These are phyloP conservation scores for Lasiosphaeria ovina DNA, from an alignment of 495 filamentous ascomycete genomes.

Conservation along the genomic window DNA sequence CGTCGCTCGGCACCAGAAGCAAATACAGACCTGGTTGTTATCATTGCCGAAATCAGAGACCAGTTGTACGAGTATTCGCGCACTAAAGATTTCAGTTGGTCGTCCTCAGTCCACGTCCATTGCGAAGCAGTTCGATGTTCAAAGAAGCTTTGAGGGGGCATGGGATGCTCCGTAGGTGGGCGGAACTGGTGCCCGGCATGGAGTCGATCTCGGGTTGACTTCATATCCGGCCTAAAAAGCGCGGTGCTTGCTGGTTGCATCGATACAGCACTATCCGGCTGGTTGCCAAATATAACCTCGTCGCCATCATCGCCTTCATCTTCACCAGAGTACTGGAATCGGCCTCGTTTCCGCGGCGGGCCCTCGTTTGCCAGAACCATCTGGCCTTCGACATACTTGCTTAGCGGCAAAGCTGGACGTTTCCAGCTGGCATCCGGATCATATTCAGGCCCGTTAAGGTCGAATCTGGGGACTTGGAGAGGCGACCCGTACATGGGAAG, in stretches of 20 bases:
- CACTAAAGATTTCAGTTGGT: constrained; percentile 78
- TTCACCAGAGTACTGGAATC: constrained; percentile 73
- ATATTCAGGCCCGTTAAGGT: constrained; percentile 54
- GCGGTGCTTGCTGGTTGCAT: constrained; percentile 72
- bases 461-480: constrained; percentile 53
- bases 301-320: constrained; percentile 60
- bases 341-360: constrained; percentile 70
- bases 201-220: constrained; percentile 81
- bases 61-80: constrained; percentile 96
- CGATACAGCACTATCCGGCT: constrained; percentile 39
- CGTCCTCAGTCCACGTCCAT: constrained; percentile 87
- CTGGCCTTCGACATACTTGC: constrained; percentile 80
- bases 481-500: constrained; percentile 76
- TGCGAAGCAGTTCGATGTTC: constrained; percentile 82
- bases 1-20: constrained; percentile 82
- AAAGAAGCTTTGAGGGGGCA: constrained; percentile 87
- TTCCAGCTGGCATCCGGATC: constrained; percentile 70
- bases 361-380: constrained; percentile 65
- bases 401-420: constrained; percentile 75
- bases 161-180: constrained; percentile 83
- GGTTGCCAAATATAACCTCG: constrained; percentile 43
- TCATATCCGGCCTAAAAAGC: constrained; percentile 86
- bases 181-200: constrained; percentile 91
- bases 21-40: constrained; percentile 70
- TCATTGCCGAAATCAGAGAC: constrained; percentile 81